Evolutionary conservation across 2,329 filamentous ascomycete species (phyloP).

Genomic region (Hyphodiscus sp.): DNA sequence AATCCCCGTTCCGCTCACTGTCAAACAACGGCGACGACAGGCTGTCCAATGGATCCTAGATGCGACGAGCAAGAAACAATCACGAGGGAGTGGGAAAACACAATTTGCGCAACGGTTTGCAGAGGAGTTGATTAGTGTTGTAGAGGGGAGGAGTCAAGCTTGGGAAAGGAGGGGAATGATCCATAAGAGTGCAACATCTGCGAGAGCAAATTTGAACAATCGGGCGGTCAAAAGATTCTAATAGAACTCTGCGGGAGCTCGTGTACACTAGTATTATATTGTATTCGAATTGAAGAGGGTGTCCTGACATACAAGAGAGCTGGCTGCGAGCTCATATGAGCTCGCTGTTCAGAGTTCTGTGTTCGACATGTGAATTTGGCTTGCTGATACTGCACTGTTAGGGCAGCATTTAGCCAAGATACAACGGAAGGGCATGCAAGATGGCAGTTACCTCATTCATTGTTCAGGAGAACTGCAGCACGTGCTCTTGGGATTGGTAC

Average conservation of each 20-base stretch:
- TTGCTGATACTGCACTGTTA: neutral
- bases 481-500: neutral
- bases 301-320: neutral
- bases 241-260: neutral
- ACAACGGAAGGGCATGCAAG: neutral
- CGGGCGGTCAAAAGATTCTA: conserved; percentile 17
- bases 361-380: neutral
- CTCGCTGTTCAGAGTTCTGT: neutral
- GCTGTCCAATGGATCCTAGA: conserved; percentile 89
- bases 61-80: conserved; percentile 70
- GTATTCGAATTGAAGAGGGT: neutral
- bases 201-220: conserved; percentile 63
- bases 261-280: conserved; percentile 5
- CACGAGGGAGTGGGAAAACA: conserved; percentile 61
- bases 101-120: conserved; percentile 74
- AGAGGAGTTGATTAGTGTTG: conserved; percentile 78
- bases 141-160: conserved; percentile 75
- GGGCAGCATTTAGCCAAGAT: neutral
- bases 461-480: neutral
- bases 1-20: conserved; percentile 68
- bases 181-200: conserved; percentile 74
- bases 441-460: neutral
- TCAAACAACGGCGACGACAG: conserved; percentile 68
- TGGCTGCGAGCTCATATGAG: neutral
- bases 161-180: conserved; percentile 77